These are phyloP conservation scores for Deinandra increscens DNA, from an alignment of 129 eudicot genomes.

Conservation along the genomic window DNA sequence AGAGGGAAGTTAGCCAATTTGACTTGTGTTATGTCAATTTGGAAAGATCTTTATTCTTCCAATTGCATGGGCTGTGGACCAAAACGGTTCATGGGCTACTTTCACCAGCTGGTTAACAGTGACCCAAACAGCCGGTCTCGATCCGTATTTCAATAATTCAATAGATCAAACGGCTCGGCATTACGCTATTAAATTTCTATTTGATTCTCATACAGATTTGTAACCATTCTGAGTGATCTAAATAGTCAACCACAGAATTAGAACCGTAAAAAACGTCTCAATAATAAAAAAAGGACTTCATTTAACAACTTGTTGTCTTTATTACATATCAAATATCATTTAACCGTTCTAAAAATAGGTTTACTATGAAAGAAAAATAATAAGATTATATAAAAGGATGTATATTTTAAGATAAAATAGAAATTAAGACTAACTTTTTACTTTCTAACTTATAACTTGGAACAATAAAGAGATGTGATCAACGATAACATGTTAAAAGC, in stretches of 20 bases:
- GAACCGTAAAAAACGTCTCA: too few species aligned
- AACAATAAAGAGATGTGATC: too few species aligned
- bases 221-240: not conserved
- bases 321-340: too few species aligned
- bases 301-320: not conserved
- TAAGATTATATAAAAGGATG: too few species aligned
- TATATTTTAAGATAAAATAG: too few species aligned
- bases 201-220: not conserved
- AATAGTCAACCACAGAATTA: not conserved
- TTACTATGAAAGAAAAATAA: too few species aligned
- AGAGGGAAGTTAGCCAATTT: conserved; percentile 6
- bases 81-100: conserved; percentile 31
- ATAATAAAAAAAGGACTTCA: not conserved
- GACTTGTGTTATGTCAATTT: not conserved
- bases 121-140: conserved; percentile 33
- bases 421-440: too few species aligned
- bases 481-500: too few species aligned
- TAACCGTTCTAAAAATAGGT: too few species aligned
- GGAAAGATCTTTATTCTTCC: not conserved
- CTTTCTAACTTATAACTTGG: too few species aligned
- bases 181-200: conserved; percentile 16
- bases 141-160: conserved; percentile 29
- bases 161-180: conserved; percentile 16
- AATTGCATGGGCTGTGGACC: conserved; percentile 35
- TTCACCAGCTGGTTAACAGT: conserved; percentile 40